Conservation (phyloP, 805 yeast genomes). For the Zygosaccharomyces pseudorouxii region DNA sequence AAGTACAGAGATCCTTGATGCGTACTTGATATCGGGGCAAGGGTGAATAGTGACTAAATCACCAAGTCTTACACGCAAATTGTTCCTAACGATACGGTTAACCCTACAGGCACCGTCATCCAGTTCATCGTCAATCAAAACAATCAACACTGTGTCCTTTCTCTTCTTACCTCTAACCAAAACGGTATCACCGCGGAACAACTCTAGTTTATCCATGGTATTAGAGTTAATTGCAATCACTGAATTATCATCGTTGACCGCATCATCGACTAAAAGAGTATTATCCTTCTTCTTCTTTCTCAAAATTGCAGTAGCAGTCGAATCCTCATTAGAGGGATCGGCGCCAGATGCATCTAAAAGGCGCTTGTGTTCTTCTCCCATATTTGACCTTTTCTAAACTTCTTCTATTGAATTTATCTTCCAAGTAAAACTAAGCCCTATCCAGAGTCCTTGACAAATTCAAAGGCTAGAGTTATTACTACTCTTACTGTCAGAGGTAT, state of each 20-base stretch:
- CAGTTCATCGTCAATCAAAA: slow-evolving; percentile 91
- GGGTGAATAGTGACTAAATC: slow-evolving; percentile 89
- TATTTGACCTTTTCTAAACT: slow-evolving; percentile 8
- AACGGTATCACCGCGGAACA: slow-evolving; percentile 97
- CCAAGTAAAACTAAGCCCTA: background rate
- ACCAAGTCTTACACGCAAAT: slow-evolving; percentile 88
- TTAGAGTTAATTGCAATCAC: slow-evolving; percentile 91
- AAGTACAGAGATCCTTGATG: slow-evolving; percentile 86
- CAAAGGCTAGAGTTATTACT: background rate
- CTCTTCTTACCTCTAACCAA: slow-evolving; percentile 97
- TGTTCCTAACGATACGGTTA: slow-evolving; percentile 94
- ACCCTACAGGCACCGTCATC: slow-evolving; percentile 93
- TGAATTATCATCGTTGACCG: slow-evolving; percentile 94
- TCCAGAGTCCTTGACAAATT: background rate
- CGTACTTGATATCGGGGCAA: slow-evolving; percentile 97
- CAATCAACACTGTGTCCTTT: slow-evolving; percentile 94
- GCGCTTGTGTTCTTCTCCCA: slow-evolving; percentile 40
- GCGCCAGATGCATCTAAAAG: slow-evolving; percentile 67
- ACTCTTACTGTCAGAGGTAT: background rate
- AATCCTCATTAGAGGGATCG: slow-evolving; percentile 51
- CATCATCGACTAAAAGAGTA: slow-evolving; percentile 92
- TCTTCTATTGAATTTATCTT: background rate
- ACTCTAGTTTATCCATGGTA: slow-evolving; percentile 90
- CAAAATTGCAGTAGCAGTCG: slow-evolving; percentile 94
- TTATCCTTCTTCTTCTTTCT: slow-evolving; percentile 98